Conservation (phyloP, 2,329 filamentous ascomycete genomes). For the Leptographium lundbergii region DNA sequence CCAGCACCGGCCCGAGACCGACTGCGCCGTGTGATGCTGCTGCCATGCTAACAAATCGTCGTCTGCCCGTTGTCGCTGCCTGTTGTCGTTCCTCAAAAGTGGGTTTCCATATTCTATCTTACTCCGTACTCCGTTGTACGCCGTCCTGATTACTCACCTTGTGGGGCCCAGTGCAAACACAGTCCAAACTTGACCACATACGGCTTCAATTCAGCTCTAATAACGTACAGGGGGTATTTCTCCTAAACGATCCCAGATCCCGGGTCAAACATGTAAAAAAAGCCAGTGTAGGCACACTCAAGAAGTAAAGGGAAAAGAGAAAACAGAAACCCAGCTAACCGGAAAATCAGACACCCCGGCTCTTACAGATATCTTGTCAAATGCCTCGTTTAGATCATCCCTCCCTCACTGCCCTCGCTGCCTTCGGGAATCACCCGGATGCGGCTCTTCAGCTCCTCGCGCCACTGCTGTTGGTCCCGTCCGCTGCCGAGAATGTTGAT, state of each 20-base stretch:
- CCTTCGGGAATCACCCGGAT: slow-evolving; percentile 23
- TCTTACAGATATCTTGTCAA: neutral
- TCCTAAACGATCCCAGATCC: neutral
- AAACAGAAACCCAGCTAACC: neutral
- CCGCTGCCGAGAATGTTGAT: slow-evolving; percentile 6
- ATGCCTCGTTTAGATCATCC: neutral
- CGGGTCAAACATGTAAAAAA: neutral
- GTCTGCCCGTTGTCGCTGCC: neutral
- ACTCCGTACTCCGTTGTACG: too few relatives aligned
- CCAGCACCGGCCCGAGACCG: neutral
- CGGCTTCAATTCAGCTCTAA: neutral
- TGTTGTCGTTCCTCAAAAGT: neutral
- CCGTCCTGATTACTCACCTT: too few relatives aligned
- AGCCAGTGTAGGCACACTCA: neutral
- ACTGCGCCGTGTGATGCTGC: neutral
- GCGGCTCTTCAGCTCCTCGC: slow-evolving; percentile 22
- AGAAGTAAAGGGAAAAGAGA: neutral
- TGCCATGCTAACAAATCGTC: neutral
- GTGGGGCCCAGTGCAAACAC: too few relatives aligned
- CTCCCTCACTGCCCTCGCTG: neutral
- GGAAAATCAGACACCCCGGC: neutral
- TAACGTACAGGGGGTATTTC: neutral
- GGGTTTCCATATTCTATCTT: too few relatives aligned
- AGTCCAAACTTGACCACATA: too few relatives aligned
- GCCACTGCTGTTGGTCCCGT: slow-evolving; percentile 13